Evolutionary conservation across 2,329 filamentous ascomycete genomes (phyloP), one percentile per base, ranked within the genome.

Genomic region (Phyllosticta paracitricarpa): DNA sequence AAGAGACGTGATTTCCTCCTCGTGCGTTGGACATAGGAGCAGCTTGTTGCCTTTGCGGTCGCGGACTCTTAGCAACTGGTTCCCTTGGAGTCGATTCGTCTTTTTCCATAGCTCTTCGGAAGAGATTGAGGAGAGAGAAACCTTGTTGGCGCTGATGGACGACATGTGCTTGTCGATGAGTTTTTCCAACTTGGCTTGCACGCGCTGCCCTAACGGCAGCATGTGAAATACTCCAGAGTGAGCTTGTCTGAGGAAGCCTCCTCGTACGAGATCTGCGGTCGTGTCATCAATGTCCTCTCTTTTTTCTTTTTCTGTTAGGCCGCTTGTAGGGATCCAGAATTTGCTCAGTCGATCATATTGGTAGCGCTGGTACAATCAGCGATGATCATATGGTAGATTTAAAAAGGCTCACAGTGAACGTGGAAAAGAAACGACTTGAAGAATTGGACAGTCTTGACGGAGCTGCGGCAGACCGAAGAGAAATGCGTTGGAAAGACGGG

Each of bases 171-270:
- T 89, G 71, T 97, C 92, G 66, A 99, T 88, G 10, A 97, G 77
- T 10, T 77, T 77, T 70, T 97, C 91, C 30, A 97, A 78, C 73
- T 97, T 99, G 58, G 91, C 84, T 69, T 96, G 91, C 0, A 97
- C 90, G 28, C 91, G 84, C 30, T 91, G 80, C 0, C 94, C 94
- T 0, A 99, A 77, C 0, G 94, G 94, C 1, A 99, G 81, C 70
- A 96, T 81, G 69, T 99, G 94, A 68, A 97, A 99, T 40, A 97
- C 85, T 28, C 94, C 94, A 7, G 92, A 85, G 71, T 96, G 89
- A 22, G 91, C 87, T 85, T 76, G 75, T 53, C 78, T 75, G 8
- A 81, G 65, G 63, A 77, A 80, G 52, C 78, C 78, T 33, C 73
- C 76, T 51, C 76, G 70, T 25, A 79, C 58, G 1, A 81, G 74